Percentiles rank a stretch among this genome's conserved stretches.
Evolutionary conservation across 345 rosid species (phyloP).

Genomic region (Citrus hindsii): DNA sequence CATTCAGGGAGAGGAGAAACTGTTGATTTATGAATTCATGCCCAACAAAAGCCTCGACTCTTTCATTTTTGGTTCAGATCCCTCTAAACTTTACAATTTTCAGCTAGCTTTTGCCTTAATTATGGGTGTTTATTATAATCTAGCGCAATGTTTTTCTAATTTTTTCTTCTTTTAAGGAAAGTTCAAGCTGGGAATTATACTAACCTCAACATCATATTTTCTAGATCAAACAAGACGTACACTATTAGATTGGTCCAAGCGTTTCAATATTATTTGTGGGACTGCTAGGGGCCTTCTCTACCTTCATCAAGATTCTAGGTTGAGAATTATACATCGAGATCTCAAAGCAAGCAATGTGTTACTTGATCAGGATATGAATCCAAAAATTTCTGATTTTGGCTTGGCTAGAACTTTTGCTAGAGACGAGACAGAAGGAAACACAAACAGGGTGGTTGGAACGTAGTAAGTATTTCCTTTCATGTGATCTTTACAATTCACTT

Average conservation of each 20-base stretch:
- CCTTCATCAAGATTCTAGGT: conserved; percentile 41
- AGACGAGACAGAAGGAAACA: conserved; percentile 31
- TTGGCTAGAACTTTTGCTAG: conserved; percentile 27
- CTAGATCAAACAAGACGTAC: conserved; percentile 25
- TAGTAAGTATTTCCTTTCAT: conserved; percentile 17
- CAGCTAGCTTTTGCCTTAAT: neutral
- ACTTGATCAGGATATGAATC: conserved; percentile 36
- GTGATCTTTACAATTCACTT: neutral
- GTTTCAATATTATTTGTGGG: conserved; percentile 31
- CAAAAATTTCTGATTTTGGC: conserved; percentile 39
- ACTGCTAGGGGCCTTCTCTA: conserved; percentile 39
- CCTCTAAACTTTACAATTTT: conserved; percentile 18
- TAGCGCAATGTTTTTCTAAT: too few relatives aligned
- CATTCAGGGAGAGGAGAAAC: conserved; percentile 26
- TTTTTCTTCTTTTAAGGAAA: neutral
- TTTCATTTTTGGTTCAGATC: conserved; percentile 24
- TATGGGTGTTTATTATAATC: too few relatives aligned
- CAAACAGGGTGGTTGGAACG: conserved; percentile 28
- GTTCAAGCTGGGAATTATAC: neutral
- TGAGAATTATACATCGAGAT: conserved; percentile 39
- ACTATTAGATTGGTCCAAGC: conserved; percentile 31
- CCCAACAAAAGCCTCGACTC: conserved; percentile 25
- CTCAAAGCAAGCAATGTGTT: conserved; percentile 37
- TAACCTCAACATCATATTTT: neutral
- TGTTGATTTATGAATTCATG: conserved; percentile 37